A percentile compares a stretch with the other conserved stretches of the same genome.
Evolutionary conservation across 108 stramenopile genomes (phyloP).

Genomic region (Cyclostephanos invisitatus): DNA sequence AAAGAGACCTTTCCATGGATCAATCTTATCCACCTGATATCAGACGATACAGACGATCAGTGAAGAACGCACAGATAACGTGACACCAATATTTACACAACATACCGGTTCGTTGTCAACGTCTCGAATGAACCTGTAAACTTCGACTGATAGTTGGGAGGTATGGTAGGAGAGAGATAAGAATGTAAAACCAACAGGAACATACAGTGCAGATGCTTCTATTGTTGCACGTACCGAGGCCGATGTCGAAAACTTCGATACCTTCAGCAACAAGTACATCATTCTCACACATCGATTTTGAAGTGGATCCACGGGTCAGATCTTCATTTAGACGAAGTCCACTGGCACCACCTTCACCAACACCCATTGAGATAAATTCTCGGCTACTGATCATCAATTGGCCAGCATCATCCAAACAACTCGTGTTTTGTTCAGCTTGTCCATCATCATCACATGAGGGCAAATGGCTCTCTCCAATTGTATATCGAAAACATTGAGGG

Average conservation of each 20-base stretch:
- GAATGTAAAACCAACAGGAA: neutral
- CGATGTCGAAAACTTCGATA: slow-evolving; percentile 48
- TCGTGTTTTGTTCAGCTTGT: slow-evolving; percentile 8
- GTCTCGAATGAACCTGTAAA: slow-evolving; percentile 48
- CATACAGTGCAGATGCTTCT: neutral
- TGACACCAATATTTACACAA: neutral
- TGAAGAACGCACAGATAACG: neutral
- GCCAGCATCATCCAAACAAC: slow-evolving; percentile 32
- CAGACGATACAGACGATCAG: neutral
- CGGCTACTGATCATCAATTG: slow-evolving; percentile 50
- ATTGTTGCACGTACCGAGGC: slow-evolving; percentile 19
- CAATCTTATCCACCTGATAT: slow-evolving; percentile 32
- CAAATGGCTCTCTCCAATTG: slow-evolving; percentile 11
- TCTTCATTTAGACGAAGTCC: slow-evolving; percentile 52
- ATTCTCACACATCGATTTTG: slow-evolving; percentile 40
- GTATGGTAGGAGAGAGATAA: neutral
- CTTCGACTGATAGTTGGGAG: slow-evolving; percentile 26
- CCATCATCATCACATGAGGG: slow-evolving; percentile 27
- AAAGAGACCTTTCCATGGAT: slow-evolving; percentile 45
- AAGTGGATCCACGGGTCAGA: slow-evolving; percentile 43
- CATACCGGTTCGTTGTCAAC: slow-evolving; percentile 46
- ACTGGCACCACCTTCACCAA: slow-evolving; percentile 43
- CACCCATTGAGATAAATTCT: slow-evolving; percentile 49
- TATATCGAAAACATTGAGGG: slow-evolving; percentile 48
- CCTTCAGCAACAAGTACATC: slow-evolving; percentile 44